These are phyloP conservation scores for Colletotrichum brevisporum DNA, from an alignment of 2,329 filamentous ascomycete genomes.

Conservation along the genomic window DNA sequence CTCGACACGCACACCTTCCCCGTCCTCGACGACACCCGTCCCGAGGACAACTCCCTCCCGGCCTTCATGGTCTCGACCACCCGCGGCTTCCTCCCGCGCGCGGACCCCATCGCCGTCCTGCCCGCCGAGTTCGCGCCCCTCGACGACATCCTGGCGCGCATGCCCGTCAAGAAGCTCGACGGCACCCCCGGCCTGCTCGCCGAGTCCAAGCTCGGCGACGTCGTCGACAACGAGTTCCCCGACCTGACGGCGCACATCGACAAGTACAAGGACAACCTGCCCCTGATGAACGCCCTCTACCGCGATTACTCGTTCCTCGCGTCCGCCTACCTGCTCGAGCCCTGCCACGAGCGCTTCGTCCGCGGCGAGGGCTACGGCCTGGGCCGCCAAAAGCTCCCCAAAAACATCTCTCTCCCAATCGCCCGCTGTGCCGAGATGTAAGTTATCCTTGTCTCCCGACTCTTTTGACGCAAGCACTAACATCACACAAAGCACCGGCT, in stretches of 20 bases:
- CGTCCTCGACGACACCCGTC: conserved; percentile 74
- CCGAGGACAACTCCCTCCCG: conserved; percentile 74
- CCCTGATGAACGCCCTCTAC: conserved; percentile 87
- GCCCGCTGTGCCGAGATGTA: conserved; percentile 88
- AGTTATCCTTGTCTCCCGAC: conserved; percentile 56
- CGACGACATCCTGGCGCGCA: conserved; percentile 79
- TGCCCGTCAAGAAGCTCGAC: conserved; percentile 83
- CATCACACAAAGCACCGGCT: conserved; percentile 66
- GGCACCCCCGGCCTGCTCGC: conserved; percentile 85
- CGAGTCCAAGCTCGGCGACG: conserved; percentile 78
- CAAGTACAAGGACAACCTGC: conserved; percentile 79
- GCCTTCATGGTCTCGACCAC: conserved; percentile 86
- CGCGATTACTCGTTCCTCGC: conserved; percentile 93
- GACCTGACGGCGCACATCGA: conserved; percentile 83
- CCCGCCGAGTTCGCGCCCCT: conserved; percentile 81
- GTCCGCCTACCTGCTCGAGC: conserved; percentile 91
- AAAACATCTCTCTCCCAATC: conserved; percentile 83
- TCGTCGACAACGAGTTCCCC: conserved; percentile 80
- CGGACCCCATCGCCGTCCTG: conserved; percentile 73
- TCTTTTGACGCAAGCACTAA: too few relatives aligned
- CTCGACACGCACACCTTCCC: conserved; percentile 62
- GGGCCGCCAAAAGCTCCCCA: conserved; percentile 80
- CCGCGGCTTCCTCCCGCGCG: conserved; percentile 80
- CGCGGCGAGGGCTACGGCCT: conserved; percentile 84
- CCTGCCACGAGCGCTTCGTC: conserved; percentile 83